A percentile compares a stretch with the other conserved stretches of the same genome.
Conservation (phyloP, 352 stramenopile species). For the Globisporangium splendens region DNA sequence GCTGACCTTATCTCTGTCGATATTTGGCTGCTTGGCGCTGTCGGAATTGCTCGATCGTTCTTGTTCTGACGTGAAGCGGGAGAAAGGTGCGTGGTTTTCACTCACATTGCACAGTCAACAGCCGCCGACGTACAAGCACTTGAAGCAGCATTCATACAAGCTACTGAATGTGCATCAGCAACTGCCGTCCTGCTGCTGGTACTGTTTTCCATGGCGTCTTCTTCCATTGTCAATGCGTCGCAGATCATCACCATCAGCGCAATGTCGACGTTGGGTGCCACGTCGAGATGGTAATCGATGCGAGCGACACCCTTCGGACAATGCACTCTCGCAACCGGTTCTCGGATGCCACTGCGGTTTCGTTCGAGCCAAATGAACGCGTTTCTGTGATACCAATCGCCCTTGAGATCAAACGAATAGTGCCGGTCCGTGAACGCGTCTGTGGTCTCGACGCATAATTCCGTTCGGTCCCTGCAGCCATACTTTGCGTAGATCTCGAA, state of each 20-base stretch:
- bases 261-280: neutral
- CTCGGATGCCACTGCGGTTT: neutral
- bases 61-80: too few species aligned
- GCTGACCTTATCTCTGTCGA: too few species aligned
- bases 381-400: neutral
- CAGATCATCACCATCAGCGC: conserved; percentile 7
- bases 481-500: conserved; percentile 1
- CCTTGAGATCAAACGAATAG: neutral
- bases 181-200: too few species aligned
- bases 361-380: neutral
- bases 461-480: neutral
- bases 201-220: too few species aligned
- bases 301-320: neutral
- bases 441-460: neutral
- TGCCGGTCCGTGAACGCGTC: neutral
- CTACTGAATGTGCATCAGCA: too few species aligned
- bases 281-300: neutral
- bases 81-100: too few species aligned
- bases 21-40: too few species aligned
- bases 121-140: too few species aligned
- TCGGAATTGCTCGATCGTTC: too few species aligned
- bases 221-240: neutral
- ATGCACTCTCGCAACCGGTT: neutral
- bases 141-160: too few species aligned
- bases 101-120: too few species aligned